A percentile compares a stretch with the other conserved stretches of the same genome.
These are phyloP conservation scores for Cyclocybe cylindracea DNA, from an alignment of 768 basidiomycete genomes.

Conservation along the genomic window DNA sequence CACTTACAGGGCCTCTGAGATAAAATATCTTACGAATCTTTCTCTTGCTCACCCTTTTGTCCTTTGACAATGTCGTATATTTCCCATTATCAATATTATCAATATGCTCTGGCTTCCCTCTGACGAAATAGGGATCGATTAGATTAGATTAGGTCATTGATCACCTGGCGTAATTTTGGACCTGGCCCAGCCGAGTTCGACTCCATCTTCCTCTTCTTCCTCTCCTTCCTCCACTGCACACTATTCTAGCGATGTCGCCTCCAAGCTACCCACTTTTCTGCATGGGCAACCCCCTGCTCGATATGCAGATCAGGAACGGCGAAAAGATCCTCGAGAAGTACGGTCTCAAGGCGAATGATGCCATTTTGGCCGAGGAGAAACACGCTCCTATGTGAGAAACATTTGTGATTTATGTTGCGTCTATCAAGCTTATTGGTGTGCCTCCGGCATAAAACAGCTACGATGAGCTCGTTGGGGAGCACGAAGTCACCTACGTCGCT, in stretches of 20 bases:
- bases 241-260: constrained; percentile 71
- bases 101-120: background rate
- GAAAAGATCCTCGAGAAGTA: constrained; percentile 89
- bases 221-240: constrained; percentile 26
- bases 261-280: constrained; percentile 73
- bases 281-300: constrained; percentile 95
- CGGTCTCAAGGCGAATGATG: constrained; percentile 89
- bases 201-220: constrained; percentile 1
- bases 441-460: constrained; percentile 55
- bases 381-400: constrained; percentile 78
- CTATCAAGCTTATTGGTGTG: background rate
- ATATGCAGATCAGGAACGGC: constrained; percentile 90
- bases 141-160: constrained; percentile 28
- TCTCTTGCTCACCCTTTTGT: constrained; percentile 30
- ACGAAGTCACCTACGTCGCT: constrained; percentile 87
- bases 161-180: constrained; percentile 10
- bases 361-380: constrained; percentile 90
- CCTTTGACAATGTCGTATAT: background rate
- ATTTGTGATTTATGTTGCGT: background rate
- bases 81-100: background rate
- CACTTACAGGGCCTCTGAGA: constrained; percentile 41
- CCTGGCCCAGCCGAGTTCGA: constrained; percentile 1
- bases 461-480: constrained; percentile 77
- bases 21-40: constrained; percentile 33
- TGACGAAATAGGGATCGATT: constrained; percentile 2